Evolutionary conservation across 306 rosid species (phyloP), one percentile per base, ranked within the genome.

Genomic region (Herpetospermum pedunculosum): DNA sequence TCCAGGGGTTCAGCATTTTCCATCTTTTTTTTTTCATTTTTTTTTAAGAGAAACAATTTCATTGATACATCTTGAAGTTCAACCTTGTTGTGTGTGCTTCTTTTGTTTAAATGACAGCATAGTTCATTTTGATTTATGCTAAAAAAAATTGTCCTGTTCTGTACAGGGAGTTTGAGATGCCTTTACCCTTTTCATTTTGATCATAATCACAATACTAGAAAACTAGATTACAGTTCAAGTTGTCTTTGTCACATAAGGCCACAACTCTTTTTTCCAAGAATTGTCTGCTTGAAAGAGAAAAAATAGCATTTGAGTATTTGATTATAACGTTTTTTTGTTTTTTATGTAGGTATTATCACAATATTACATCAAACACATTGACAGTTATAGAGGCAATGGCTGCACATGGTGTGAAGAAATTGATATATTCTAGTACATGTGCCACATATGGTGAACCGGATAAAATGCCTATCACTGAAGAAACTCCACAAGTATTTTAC

Each of bases 371-470:
- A 70, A 93, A 93, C 81, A 93, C 97, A 23, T 78, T 93, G 88
- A 77, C 84, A 74, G 92, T 91, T 32, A 71, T 93, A 80, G 98
- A 93, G 88, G 58, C 90, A 68, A 91, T 93, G 92, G 90, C 87
- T 41, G 83, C 83, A 49, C 85, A 90, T 74, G 90, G 87, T 79
- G 97, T 93, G 74, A 89, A 83, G 80, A 91, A 89, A 30, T 78
- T 93, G 75, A 91, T 93, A 77, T 93, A 93, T 82, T 93, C 98
- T 53, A 93, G 98, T 78, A 93, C 98, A 21, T 93, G 98, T 73
- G 98, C 98, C 82, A 93, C 98, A 47, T 93, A 93, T 18, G 98
- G 98, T 70, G 98, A 93, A 77, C 98, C 98, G 32, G 89, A 86
- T 29, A 90, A 89, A 91, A 93, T 93, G 98, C 98, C 98, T 25